A percentile compares a stretch with the other conserved stretches of the same genome.
These are phyloP conservation scores for Pichia sp. DNA, from an alignment of 1,139 yeast genomes.

Conservation along the genomic window DNA sequence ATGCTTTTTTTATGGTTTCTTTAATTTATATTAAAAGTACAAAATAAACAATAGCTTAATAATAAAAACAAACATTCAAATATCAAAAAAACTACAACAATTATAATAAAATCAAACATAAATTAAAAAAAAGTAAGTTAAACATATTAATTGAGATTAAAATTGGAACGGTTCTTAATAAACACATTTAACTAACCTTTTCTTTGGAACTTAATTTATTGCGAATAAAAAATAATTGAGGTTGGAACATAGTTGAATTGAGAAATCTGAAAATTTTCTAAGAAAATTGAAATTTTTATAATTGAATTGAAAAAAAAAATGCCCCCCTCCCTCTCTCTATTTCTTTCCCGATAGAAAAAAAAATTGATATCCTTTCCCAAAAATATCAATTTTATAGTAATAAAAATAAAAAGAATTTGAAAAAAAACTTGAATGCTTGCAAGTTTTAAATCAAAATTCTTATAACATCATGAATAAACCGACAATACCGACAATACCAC, in stretches of 20 bases:
- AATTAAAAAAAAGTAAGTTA: background rate
- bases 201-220: background rate
- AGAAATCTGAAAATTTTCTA: background rate
- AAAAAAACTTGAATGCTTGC: background rate
- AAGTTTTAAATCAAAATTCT: background rate
- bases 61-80: background rate
- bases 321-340: slow-evolving; percentile 16
- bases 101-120: background rate
- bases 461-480: slow-evolving; percentile 12
- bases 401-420: background rate
- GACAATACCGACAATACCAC: slow-evolving; percentile 11
- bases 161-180: background rate
- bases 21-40: background rate
- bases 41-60: background rate
- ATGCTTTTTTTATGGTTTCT: background rate
- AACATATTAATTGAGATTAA: background rate
- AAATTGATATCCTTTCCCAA: slow-evolving; percentile 11
- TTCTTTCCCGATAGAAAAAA: slow-evolving; percentile 8
- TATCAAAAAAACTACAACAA: background rate
- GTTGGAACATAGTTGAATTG: slow-evolving; percentile 6
- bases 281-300: background rate
- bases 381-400: slow-evolving; percentile 3
- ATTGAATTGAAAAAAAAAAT: background rate
- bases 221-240: background rate
- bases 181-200: background rate